A percentile compares a stretch with the other conserved stretches of the same genome.
Evolutionary conservation across 768 basidiomycete species (phyloP).

Genomic region (Lactifluus echinatus): DNA sequence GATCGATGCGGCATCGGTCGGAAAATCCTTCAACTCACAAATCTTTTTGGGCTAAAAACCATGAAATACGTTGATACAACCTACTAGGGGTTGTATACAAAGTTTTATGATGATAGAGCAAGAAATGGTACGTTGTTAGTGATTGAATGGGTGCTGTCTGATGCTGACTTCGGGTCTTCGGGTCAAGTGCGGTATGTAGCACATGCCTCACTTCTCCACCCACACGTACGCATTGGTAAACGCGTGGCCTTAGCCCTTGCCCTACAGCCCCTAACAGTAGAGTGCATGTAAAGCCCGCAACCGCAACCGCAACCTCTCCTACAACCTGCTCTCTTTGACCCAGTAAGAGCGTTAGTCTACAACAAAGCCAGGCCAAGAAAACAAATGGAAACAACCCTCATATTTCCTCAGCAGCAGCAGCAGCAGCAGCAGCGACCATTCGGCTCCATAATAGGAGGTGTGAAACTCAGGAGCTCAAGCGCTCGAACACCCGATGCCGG

Average conservation of each 20-base stretch:
- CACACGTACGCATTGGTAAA: no score
- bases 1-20: no score
- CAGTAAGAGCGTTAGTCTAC: no score
- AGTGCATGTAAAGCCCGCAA: not conserved
- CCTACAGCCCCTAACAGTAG: not conserved
- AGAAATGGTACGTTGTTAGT: no score
- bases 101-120: no score
- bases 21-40: no score
- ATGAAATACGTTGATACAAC: no score
- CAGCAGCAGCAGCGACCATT: not conserved
- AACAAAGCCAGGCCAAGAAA: not conserved
- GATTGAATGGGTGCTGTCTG: no score
- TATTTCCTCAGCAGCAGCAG: not conserved
- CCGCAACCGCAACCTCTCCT: not conserved
- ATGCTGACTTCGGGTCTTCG: no score
- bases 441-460: not conserved
- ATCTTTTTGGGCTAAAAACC: no score
- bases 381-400: not conserved
- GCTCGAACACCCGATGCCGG: not conserved
- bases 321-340: not conserved
- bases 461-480: not conserved
- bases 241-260: slow-evolving; percentile 1
- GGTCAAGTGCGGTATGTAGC: no score
- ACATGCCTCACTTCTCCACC: not conserved
- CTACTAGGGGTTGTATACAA: no score